Percentiles rank a stretch among this genome's conserved stretches.
Evolutionary conservation across 2,329 filamentous ascomycete genomes (phyloP).

Genomic region (Trichoderma sp.): DNA sequence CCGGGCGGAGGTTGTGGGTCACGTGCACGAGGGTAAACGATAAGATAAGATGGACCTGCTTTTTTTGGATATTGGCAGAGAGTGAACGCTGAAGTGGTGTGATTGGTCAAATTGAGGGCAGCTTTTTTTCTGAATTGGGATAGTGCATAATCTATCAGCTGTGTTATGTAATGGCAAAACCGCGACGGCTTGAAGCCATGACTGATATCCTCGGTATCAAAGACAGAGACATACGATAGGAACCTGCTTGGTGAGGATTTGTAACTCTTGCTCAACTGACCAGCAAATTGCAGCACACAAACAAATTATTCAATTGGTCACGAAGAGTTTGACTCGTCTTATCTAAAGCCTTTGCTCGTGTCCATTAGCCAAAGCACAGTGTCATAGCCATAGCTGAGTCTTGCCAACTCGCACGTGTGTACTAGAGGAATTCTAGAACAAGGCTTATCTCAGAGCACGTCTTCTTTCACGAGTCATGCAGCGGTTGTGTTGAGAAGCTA

Average conservation of each 20-base stretch:
- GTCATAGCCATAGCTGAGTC: background rate
- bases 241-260: background rate
- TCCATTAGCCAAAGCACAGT: background rate
- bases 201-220: background rate
- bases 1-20: conserved; percentile 29
- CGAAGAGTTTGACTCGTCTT: background rate
- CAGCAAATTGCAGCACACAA: background rate
- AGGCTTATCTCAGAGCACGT: conserved; percentile 3
- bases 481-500: conserved; percentile 3
- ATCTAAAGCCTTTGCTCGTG: background rate
- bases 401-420: background rate
- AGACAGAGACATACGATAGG: background rate
- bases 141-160: background rate
- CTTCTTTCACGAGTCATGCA: conserved; percentile 3
- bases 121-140: background rate
- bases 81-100: background rate
- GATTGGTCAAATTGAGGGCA: background rate
- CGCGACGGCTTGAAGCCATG: background rate
- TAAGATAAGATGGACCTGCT: background rate
- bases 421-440: conserved; percentile 7
- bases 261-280: background rate
- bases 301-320: background rate
- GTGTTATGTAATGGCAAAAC: background rate
- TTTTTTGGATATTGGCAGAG: background rate
- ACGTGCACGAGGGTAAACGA: conserved; percentile 32